Conservation (phyloP, 164 flowering plant genomes). For the Piper longum region DNA sequence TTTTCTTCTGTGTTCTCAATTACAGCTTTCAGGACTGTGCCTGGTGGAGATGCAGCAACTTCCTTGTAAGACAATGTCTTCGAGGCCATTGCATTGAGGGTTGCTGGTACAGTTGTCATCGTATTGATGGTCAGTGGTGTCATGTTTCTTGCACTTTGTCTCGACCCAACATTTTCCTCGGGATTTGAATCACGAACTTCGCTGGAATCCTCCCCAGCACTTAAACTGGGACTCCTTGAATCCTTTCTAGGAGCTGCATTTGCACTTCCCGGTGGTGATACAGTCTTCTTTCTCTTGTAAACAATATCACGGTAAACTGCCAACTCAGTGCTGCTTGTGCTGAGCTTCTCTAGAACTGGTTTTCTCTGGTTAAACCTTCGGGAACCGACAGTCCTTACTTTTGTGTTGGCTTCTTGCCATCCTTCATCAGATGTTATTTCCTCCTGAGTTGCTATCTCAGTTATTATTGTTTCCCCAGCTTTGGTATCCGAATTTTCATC, state of each 20-base stretch:
- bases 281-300: slow-evolving; percentile 16
- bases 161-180: not conserved
- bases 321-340: slow-evolving; percentile 17
- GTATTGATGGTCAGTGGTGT: slow-evolving; percentile 6
- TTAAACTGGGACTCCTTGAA: not conserved
- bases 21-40: slow-evolving; percentile 51
- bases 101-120: slow-evolving; percentile 15
- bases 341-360: slow-evolving; percentile 37
- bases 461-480: slow-evolving; percentile 6
- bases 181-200: slow-evolving; percentile 20
- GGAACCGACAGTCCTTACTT: slow-evolving; percentile 33
- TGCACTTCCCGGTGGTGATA: slow-evolving; percentile 19
- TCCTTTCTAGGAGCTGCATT: slow-evolving; percentile 10
- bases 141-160: not conserved
- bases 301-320: slow-evolving; percentile 19
- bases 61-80: slow-evolving; percentile 77
- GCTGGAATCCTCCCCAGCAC: slow-evolving; percentile 16
- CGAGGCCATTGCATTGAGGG: slow-evolving; percentile 36
- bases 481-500: slow-evolving; percentile 17
- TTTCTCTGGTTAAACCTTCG: slow-evolving; percentile 26
- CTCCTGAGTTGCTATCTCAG: slow-evolving; percentile 14
- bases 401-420: slow-evolving; percentile 83
- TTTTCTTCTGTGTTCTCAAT: slow-evolving; percentile 31
- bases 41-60: slow-evolving; percentile 79
- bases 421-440: slow-evolving; percentile 59